Evolutionary conservation across 352 stramenopile genomes (phyloP), one percentile per base, ranked within the genome.

Genomic region (Phytophthora rubi): DNA sequence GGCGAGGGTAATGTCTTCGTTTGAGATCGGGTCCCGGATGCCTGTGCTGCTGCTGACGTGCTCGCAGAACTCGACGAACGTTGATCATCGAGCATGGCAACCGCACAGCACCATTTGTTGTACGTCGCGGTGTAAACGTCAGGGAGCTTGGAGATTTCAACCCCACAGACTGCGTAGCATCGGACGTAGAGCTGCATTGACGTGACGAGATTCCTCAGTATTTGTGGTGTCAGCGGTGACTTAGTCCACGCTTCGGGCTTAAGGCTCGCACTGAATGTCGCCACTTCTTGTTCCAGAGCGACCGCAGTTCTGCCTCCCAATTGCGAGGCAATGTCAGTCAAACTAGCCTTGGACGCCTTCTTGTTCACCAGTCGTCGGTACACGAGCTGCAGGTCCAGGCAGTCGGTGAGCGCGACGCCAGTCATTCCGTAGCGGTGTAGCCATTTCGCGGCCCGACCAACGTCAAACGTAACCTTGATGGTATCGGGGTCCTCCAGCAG

Each of bases 391-490:
- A 59, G 35, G 33, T 59, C 53, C 16, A 59, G 13, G 15, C 53
- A 59, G 10, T 35, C 51, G 8, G 15, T 9, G 32, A 28, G 33
- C 32, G 12, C 8, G n/a, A 48, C 53, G 28, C 23, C 18, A 16
- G 32, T 21, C 16, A 30, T 9, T 47, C 32, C 32, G n/a, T 49
- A 59, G 32, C 33, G 53, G 18, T 59, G 53, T 49, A 53, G 44
- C 56, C 42, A 47, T 32, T 9, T 55, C 3, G 68, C 68, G 16
- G 58, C 56, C 0, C 52, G 55, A 7, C 47, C 62, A 15, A 68
- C 23, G 7, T 59, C 53, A 21, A 54, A 37, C 1, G 62, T 12
- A 2, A 58, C 68, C 47, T 71, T 76, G 57, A 71, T 57, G 32
- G 53, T 35, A 1, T 2, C 2, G 8, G 37, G 42, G 21, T 80